Base-by-base conservation (phyloP, 2,329 filamentous ascomycete species). In the Chaetomiaceae sp. region DNA sequence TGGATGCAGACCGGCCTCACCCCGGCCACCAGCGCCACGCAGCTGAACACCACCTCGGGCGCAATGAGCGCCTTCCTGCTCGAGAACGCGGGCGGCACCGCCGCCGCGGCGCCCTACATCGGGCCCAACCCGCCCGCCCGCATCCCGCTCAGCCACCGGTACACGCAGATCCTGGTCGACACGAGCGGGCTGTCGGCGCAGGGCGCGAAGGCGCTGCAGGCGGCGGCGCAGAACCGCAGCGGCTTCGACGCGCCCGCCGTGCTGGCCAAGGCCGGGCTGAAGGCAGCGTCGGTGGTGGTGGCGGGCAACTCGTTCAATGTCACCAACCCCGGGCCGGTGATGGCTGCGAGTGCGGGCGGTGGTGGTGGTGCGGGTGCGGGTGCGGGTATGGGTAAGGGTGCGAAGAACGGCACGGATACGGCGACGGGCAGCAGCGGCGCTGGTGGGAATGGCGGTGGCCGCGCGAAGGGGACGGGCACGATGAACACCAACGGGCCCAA, bases 1-100 rank as follows among this genome's bases (percentile, higher is more conserved):
- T 71, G 68, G 68, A 57, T 70, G 60, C 68, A 71, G 58, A 67
- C 61, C 1, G 64, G 59, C n/a, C 58, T 71, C 15, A 59, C 54
- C 18, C 60, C 62, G 10, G 51, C 62, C 14, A 14, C 30, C 20
- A 15, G 29, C 15, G 10, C 37, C 1, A 46, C 43, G 12, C 7
- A 45, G 14, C 49, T 65, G 38, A 62, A 62, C 58, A 57, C 59
- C 37, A 58, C 57, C 22, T 38, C 42, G 6, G 62, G 62, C 29
- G 38, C 47, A 20, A 41, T 58, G 14, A 38, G 33, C 14, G 60
- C 59, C 27, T 67, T 63, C 49, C 47, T 65, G 10, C 60, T 69
- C 20, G 55, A 64, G 48, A 64, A 65, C 56, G 44, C 51, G 2
- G 6, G 37, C 37, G 7, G 15, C 43, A 36, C n/a, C 47, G 55